These are phyloP conservation scores for Ensete glaucum DNA, from an alignment of 176 grass and related monocot genomes.

Conservation along the genomic window DNA sequence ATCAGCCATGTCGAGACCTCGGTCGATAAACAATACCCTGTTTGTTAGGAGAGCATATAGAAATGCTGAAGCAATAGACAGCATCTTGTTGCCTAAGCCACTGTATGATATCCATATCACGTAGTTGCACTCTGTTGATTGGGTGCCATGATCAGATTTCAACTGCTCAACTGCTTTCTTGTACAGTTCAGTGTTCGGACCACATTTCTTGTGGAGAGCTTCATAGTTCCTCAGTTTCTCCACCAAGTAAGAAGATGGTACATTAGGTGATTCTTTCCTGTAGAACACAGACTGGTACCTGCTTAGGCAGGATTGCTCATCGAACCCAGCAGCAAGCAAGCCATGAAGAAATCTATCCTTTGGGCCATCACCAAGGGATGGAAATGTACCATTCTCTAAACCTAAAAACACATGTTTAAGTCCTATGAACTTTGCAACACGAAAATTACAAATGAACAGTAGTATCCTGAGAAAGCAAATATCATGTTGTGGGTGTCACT, in stretches of 20 bases:
- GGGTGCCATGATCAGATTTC: conserved; percentile 14
- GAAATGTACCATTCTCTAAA: neutral
- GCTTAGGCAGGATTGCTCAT: conserved; percentile 49
- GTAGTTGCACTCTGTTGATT: conserved; percentile 48
- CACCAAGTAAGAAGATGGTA: conserved; percentile 41
- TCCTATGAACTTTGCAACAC: too few relatives aligned
- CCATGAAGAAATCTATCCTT: conserved; percentile 40
- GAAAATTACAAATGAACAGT: neutral
- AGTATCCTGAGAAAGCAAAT: too few relatives aligned
- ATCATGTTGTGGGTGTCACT: too few relatives aligned
- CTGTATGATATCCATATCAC: conserved; percentile 45
- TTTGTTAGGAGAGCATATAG: conserved; percentile 57
- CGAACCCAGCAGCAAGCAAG: conserved; percentile 29
- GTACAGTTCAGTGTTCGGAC: conserved; percentile 43
- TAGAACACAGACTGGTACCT: conserved; percentile 35
- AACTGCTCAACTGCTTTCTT: conserved; percentile 29
- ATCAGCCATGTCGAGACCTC: conserved; percentile 34
- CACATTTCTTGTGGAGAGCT: conserved; percentile 56
- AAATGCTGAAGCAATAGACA: conserved; percentile 44
- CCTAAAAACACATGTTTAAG: conserved; percentile 1
- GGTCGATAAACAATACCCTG: conserved; percentile 42
- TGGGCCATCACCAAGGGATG: neutral
- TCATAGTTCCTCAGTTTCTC: conserved; percentile 47
- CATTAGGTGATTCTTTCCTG: conserved; percentile 26
- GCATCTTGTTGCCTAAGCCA: conserved; percentile 64